A percentile compares a stretch with the other conserved stretches of the same genome.
These are phyloP conservation scores for Calocybe cyanea DNA, from an alignment of 768 basidiomycete genomes.

Conservation along the genomic window DNA sequence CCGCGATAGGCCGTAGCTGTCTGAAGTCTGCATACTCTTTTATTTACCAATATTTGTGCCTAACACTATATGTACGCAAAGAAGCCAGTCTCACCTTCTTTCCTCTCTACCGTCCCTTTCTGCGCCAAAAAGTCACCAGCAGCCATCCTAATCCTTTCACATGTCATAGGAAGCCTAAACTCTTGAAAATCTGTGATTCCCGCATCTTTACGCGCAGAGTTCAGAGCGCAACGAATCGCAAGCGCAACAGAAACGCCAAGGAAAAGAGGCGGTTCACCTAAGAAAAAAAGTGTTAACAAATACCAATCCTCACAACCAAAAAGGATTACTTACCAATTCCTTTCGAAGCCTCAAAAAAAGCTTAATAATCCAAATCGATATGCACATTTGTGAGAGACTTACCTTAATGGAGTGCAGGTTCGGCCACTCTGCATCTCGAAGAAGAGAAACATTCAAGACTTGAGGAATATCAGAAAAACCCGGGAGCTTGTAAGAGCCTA, in stretches of 20 bases:
- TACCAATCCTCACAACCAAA: no score
- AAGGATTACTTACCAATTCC: conserved; percentile 10
- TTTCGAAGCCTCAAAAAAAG: conserved; percentile 5
- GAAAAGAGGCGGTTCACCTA: conserved; percentile 15
- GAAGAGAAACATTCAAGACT: conserved; percentile 15
- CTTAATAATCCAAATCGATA: background rate
- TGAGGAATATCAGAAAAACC: conserved; percentile 17
- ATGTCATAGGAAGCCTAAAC: conserved; percentile 12
- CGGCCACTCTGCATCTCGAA: conserved; percentile 16
- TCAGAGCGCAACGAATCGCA: conserved; percentile 13
- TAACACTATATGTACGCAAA: conserved; percentile 14
- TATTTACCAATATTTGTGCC: no score
- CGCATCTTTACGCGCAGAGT: conserved; percentile 15
- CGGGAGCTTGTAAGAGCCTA: conserved; percentile 16
- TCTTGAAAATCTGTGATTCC: conserved; percentile 14
- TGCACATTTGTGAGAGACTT: no score
- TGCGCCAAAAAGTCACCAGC: conserved; percentile 13
- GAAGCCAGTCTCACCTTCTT: conserved; percentile 10
- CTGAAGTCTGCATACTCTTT: no score
- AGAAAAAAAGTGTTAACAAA: background rate
- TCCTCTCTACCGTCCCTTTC: conserved; percentile 11
- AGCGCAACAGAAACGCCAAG: conserved; percentile 15
- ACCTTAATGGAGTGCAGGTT: conserved; percentile 15
- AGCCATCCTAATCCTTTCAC: conserved; percentile 14
- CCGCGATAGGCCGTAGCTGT: conserved; percentile 8